Conservation (phyloP, 2,329 filamentous ascomycete genomes). For the Claviceps humidiphila region DNA sequence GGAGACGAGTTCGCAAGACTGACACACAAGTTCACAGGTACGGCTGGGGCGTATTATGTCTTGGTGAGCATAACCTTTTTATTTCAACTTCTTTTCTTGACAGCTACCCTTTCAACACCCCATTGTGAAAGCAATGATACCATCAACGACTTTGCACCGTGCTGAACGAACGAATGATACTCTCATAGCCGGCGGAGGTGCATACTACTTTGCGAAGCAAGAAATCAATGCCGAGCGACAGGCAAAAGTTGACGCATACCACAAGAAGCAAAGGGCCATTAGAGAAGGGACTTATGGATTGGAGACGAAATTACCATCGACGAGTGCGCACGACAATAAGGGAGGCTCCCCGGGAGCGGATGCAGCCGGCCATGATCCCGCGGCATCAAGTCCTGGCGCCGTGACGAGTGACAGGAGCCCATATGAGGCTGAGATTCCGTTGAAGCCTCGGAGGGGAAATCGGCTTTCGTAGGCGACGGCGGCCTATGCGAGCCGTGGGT, state of each 20-base stretch:
- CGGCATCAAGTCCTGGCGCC: constrained; percentile 70
- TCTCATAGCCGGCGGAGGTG: constrained; percentile 62
- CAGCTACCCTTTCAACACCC: not conserved
- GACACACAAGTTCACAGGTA: constrained; percentile 42
- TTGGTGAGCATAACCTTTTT: constrained; percentile 41
- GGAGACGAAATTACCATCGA: constrained; percentile 21
- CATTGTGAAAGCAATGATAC: too few species aligned
- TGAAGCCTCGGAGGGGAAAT: constrained; percentile 69
- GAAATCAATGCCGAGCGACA: constrained; percentile 85
- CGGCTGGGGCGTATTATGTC: constrained; percentile 81
- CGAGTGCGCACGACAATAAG: constrained; percentile 18
- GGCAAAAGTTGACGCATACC: constrained; percentile 52
- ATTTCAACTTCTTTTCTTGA: not conserved
- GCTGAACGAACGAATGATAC: not conserved
- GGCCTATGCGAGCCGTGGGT: not conserved
- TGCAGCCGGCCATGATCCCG: constrained; percentile 55
- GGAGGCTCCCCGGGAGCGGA: constrained; percentile 45
- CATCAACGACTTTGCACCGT: not conserved
- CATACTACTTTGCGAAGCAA: constrained; percentile 92
- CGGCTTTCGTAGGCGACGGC: constrained; percentile 48
- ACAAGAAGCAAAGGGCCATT: constrained; percentile 49
- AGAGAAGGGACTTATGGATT: constrained; percentile 39
- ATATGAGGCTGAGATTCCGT: constrained; percentile 71
- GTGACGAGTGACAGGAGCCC: constrained; percentile 69
- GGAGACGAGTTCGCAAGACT: not conserved